Base-by-base conservation (phyloP, 768 basidiomycete species). In the Serendipita sp. region DNA sequence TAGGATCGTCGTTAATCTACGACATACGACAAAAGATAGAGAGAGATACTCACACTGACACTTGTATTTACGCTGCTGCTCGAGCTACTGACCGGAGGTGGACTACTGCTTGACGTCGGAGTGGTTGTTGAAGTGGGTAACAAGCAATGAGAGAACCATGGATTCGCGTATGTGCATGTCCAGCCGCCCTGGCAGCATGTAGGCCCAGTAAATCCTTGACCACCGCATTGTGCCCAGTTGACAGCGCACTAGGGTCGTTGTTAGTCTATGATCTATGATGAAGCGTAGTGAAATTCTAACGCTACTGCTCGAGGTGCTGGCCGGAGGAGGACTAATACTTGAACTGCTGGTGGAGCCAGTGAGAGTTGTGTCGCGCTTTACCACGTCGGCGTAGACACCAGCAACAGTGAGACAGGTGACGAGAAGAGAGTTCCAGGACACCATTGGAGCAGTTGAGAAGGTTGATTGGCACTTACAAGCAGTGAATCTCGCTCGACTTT, bases 191-290 rank as follows among this genome's bases (percentile, higher is more conserved):
- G 63, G 41, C 65, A 66, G 51, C 23, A 63, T 34, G 65, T 66
- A 45, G 35, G 32, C n/a, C 64, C 64, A 28, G 64, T 66, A 41
- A 62, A 66, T 15, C 65, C 65, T 10, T 38, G 38, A 64, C 64
- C 64, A 64, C 64, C 64, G 64, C 64, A 64, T 2, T 64, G 64
- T 13, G 48, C 64, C 23, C 23, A 23, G 23, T 23, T 23, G 23
- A 23, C 23, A 23, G 23, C 23, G 23, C 23, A 23, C 23, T 23
- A 23, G 23, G 23, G 23, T 23, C 23, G 23, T 23, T 46, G 44
- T 46, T 18, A 46, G 44, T 46, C 1, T 13, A 46, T 1, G 1
- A 18, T 1, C 23, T 23, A 23, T 23, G 23, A 23, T 23, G 23
- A 23, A 23, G 23, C 23, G 23, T 23, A 23, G 23, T 23, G 23